phyloP scores from a whole-genome alignment of 345 rosid species.

The Sonneratia caseolaris region DNA sequence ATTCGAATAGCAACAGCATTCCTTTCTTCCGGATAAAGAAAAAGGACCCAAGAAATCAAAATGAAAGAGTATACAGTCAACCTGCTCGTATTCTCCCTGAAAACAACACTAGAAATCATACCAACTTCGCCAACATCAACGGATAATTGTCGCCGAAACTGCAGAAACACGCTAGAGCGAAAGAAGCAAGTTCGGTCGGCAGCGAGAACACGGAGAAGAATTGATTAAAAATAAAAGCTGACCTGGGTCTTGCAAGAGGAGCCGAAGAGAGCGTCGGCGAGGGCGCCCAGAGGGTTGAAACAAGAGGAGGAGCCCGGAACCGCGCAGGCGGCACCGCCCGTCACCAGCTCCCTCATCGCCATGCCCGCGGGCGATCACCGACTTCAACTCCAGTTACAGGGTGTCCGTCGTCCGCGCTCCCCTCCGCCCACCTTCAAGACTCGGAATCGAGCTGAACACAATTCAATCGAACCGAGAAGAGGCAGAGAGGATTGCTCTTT shows the following conservation, averaged over 20 bases:
- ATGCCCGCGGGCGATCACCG: constrained; percentile 16
- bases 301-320: constrained; percentile 92
- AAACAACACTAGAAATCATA: not conserved
- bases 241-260: constrained; percentile 95
- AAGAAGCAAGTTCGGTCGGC: not conserved
- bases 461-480: not conserved
- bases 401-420: too few relatives aligned
- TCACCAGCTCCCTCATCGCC: constrained; percentile 96
- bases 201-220: not conserved
- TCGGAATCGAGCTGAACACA: not conserved
- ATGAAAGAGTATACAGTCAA: too few relatives aligned
- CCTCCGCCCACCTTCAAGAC: too few relatives aligned
- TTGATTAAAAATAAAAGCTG: not conserved
- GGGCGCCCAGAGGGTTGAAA: constrained; percentile 88
- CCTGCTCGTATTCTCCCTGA: not conserved
- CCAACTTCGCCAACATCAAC: too few relatives aligned
- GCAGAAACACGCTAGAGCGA: not conserved
- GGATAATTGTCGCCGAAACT: too few relatives aligned
- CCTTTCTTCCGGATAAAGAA: not conserved
- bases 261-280: constrained; percentile 82
- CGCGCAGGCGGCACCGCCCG: constrained; percentile 92
- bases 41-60: not conserved
- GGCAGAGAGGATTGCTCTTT: not conserved
- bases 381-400: not conserved
- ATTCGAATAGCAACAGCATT: not conserved